Evolutionary conservation across 108 stramenopile genomes (phyloP).

Genomic region (Cyclostephanos tholiformis): DNA sequence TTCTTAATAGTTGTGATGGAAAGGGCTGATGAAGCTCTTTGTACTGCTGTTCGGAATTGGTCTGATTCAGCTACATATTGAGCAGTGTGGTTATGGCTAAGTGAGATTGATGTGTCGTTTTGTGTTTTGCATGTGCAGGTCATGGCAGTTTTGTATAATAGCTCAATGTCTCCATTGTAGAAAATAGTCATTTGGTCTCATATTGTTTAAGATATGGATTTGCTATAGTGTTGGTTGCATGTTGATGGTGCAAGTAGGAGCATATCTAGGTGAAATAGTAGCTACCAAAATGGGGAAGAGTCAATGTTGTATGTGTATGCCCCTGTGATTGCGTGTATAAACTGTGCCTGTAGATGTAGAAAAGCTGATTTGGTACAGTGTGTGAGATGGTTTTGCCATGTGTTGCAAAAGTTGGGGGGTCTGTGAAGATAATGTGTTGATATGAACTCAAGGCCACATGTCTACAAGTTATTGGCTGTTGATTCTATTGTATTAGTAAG

Average conservation of each 20-base stretch:
- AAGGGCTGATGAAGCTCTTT: neutral
- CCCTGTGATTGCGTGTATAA: too few relatives aligned
- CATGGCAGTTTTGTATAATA: neutral
- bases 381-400: neutral
- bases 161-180: neutral
- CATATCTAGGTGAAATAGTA: conserved; percentile 16
- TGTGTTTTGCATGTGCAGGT: neutral
- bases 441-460: neutral
- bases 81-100: conserved; percentile 1
- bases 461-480: neutral
- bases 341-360: too few relatives aligned
- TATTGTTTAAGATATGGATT: neutral
- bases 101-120: neutral
- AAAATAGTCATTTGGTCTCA: neutral
- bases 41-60: conserved; percentile 31
- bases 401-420: neutral
- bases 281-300: conserved; percentile 16
- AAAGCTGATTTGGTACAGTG: neutral
- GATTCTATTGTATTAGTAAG: neutral
- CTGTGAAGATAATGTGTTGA: neutral
- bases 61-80: conserved; percentile 32
- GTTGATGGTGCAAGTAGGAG: conserved; percentile 5
- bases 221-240: neutral
- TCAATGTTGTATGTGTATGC: neutral
- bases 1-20: conserved; percentile 16